Conservation (phyloP, 192 early-diverging fungal species). For the Linnemannia zychae region DNA sequence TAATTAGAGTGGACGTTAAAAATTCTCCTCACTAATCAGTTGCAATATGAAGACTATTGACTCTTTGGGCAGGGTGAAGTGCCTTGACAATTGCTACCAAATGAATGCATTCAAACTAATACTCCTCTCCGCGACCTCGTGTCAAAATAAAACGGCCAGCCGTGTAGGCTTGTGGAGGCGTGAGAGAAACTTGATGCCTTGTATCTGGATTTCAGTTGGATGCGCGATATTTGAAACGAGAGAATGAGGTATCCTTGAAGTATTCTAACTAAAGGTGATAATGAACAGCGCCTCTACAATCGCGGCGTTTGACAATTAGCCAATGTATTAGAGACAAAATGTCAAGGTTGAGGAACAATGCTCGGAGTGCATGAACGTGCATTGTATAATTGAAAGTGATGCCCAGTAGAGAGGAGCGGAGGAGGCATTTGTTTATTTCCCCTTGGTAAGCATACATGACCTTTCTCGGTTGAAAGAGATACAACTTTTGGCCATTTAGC, state of each 20-base stretch:
- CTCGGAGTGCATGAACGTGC: not conserved
- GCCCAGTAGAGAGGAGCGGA: not conserved
- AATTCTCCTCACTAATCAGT: no score
- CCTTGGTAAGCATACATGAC: conserved; percentile 11
- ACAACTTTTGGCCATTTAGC: not conserved
- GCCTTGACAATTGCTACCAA: not conserved
- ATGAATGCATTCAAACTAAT: not conserved
- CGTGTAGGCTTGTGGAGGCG: not conserved
- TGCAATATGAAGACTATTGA: not conserved
- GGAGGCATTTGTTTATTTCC: conserved; percentile 9
- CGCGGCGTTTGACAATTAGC: no score
- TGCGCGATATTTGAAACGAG: no score
- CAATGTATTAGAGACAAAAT: not conserved
- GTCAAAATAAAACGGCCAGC: not conserved
- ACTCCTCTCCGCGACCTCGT: not conserved
- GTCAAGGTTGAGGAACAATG: not conserved
- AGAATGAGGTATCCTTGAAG: no score
- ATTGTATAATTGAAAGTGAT: not conserved
- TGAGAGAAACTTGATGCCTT: not conserved
- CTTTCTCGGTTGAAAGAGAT: no score
- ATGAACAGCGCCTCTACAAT: no score
- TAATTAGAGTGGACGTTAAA: no score
- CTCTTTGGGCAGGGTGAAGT: not conserved
- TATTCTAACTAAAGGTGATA: no score
- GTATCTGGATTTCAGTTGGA: no score